Base-by-base conservation (phyloP, 2,329 filamentous ascomycete species). In the Penicillium crustosum region DNA sequence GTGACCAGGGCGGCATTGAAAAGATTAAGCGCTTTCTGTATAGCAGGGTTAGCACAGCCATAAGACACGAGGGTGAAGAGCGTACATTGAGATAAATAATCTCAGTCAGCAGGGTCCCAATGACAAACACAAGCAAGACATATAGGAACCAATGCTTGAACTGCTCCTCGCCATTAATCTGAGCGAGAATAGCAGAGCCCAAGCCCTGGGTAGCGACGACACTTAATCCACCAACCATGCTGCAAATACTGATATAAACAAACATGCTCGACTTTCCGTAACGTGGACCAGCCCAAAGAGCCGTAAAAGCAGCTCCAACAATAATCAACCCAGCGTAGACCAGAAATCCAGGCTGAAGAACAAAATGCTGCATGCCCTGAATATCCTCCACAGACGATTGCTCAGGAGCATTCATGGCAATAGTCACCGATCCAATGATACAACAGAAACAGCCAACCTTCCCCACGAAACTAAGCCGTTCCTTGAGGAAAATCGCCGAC, bases 91-190 rank as follows among this genome's bases (percentile, higher is more conserved):
- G 81, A 73, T 89, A 99, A 64, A 97, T 88, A 63, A 99, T 97
- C 77, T 97, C 94, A 0, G 91, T 96, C 67, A 97, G 67, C 12
- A 99, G 80, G 0, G 94, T 97, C n/a, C 80, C 78, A 62, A 97
- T 82, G 52, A 97, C 92, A 75, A 99, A 97, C 6, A 93, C 90
- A 55, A 97, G 79, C 33, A 97, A 78, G 6, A 97, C 88, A 76
- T 96, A 99, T 39, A 96, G 78, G 71, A 99, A 99, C 93, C 93
- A 97, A 73, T 97, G 86, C 74, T 97, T 96, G 77, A 96, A 97
- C 81, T 99, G 93, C 2, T 88, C 83, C 49, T 86, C 86, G 17
- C 93, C 94, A 19, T 84, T 83, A 59, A 88, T 88, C 78, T 96
- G 92, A 0, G 93, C 90, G 55, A 97, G 84, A 62, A 99, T 93